Evolutionary conservation across 73 alveolate genomes (phyloP), one percentile per base, ranked within the genome.

Genomic region (Tetrahymena malaccensis): DNA sequence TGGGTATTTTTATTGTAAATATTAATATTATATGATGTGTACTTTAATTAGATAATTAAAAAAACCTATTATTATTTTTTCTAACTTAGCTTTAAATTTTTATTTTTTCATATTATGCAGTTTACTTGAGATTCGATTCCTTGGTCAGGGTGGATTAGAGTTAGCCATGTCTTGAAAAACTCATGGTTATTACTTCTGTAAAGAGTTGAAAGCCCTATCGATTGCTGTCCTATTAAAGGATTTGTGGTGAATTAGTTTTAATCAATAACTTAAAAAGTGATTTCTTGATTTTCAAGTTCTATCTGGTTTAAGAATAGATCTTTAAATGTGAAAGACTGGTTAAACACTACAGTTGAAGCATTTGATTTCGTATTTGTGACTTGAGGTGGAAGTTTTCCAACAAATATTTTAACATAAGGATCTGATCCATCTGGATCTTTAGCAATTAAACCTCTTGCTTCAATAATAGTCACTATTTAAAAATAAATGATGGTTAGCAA

Each of bases 401-500:
- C 98, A 27, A 93, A 94, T 37, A 98, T 97, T 95, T 97, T 97
- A 37, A 98, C 99, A 85, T 97, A 98, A 3, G 99, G 99, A 96
- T 98, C 99, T 43, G 99, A 98, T 15, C 99, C 97, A 3, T 99
- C 99, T 13, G 98, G 97, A 94, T 98, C 99, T 94, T 97, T 98
- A 12, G 99, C 99, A 70, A 96, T 96, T 16, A 98, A 85, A 58
- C 97, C 97, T 58, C 99, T 93, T 6, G 98, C 99, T 95, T 98
- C 99, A 33, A 98, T 97, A 43, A 98, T 97, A 43, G 99, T 97
- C 13, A 97, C 99, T 94, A 70, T 70, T 22, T 1, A 70, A 27
- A 50, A 50, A 50, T 13, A 50, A 50, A 50, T 50, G 83, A 50
- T 50, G 0, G 16, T 13, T 13, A 50, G 22, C 22, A 15, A 10